phyloP scores from a whole-genome alignment of 352 stramenopile genomes.

The Phytophthora melonis region DNA sequence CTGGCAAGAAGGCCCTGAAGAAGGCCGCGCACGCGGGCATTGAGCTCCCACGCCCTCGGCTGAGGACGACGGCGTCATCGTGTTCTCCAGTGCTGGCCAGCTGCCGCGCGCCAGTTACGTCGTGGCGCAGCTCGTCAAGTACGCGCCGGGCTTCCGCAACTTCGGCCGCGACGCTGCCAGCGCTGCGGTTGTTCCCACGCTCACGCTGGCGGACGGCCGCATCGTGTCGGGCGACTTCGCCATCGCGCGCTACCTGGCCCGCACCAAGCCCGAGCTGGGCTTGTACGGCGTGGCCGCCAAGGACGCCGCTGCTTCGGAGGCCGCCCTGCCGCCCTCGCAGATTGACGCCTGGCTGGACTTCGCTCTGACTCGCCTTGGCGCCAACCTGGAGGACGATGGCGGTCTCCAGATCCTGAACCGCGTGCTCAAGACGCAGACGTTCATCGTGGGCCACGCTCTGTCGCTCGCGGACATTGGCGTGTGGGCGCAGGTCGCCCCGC shows the following conservation, averaged over 20 bases:
- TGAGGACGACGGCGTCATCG: slow-evolving; percentile 64
- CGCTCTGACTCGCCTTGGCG: slow-evolving; percentile 65
- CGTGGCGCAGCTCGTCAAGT: slow-evolving; percentile 67
- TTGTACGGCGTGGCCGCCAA: slow-evolving; percentile 68
- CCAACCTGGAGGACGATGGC: slow-evolving; percentile 40
- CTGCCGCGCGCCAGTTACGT: slow-evolving; percentile 76
- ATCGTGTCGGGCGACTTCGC: slow-evolving; percentile 86
- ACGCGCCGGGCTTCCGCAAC: slow-evolving; percentile 61
- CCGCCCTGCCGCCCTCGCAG: slow-evolving; percentile 54
- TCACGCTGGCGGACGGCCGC: slow-evolving; percentile 58
- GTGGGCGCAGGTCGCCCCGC: slow-evolving; percentile 78
- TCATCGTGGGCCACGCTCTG: slow-evolving; percentile 93
- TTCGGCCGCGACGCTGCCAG: slow-evolving; percentile 47
- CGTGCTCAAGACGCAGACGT: slow-evolving; percentile 91
- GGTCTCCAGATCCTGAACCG: slow-evolving; percentile 90
- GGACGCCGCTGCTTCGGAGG: slow-evolving; percentile 50
- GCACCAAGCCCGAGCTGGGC: slow-evolving; percentile 48
- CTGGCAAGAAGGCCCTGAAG: slow-evolving; percentile 42
- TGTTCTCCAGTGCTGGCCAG: slow-evolving; percentile 65
- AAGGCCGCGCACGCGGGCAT: slow-evolving; percentile 43
- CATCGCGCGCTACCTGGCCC: slow-evolving; percentile 75
- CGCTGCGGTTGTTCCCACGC: slow-evolving; percentile 69
- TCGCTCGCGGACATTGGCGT: slow-evolving; percentile 97
- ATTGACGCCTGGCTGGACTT: slow-evolving; percentile 97
- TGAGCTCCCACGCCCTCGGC: slow-evolving; percentile 52